phyloP scores from a whole-genome alignment of 2,329 filamentous ascomycete genomes.

The Arthrocladium fulminans region DNA sequence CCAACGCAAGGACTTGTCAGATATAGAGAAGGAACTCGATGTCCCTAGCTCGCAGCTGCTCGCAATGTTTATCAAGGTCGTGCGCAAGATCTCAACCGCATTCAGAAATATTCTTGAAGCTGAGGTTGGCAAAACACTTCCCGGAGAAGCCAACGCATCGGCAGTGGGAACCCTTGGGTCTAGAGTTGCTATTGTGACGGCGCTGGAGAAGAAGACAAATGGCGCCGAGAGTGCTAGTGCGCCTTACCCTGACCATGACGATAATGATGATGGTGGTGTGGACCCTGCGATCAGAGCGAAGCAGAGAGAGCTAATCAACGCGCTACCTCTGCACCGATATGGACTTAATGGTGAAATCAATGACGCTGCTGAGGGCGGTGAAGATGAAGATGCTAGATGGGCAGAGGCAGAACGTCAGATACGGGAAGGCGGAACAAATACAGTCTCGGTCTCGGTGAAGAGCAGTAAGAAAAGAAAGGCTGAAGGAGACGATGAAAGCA shows the following conservation, averaged over 20 bases:
- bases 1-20: slow-evolving; percentile 79
- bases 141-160: slow-evolving; percentile 40
- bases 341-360: slow-evolving; percentile 29
- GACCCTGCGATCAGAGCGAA: slow-evolving; percentile 63
- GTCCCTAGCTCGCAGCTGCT: slow-evolving; percentile 70
- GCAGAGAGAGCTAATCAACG: slow-evolving; percentile 81
- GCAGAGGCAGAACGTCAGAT: slow-evolving; percentile 66
- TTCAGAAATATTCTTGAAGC: slow-evolving; percentile 68
- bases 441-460: slow-evolving; percentile 81
- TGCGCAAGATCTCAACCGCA: slow-evolving; percentile 74
- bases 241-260: slow-evolving; percentile 54
- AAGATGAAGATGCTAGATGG: slow-evolving; percentile 43
- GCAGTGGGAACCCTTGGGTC: not conserved
- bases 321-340: slow-evolving; percentile 78
- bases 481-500: slow-evolving; percentile 44
- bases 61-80: slow-evolving; percentile 95
- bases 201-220: not conserved
- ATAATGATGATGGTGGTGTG: slow-evolving; percentile 73
- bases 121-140: slow-evolving; percentile 60
- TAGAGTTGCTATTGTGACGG: not conserved
- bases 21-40: slow-evolving; percentile 67
- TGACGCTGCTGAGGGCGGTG: slow-evolving; percentile 36
- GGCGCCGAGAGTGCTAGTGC: not conserved
- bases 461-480: slow-evolving; percentile 66
- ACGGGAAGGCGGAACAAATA: slow-evolving; percentile 47